Evolutionary conservation across 2,329 filamentous ascomycete genomes (phyloP).

Genomic region (Alternaria sp.): DNA sequence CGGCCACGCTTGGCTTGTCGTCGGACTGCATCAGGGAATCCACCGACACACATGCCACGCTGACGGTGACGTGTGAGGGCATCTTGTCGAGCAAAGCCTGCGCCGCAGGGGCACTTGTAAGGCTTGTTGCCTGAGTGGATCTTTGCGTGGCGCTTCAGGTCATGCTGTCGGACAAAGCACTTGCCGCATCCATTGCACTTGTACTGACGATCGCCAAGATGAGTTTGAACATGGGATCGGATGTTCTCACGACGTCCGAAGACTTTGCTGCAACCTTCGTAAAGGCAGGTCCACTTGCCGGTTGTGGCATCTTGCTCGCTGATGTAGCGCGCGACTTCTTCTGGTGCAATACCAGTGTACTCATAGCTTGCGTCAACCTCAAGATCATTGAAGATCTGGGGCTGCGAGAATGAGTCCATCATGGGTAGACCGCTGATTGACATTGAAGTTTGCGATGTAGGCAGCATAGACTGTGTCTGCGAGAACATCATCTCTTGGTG

Average conservation of each 20-base stretch:
- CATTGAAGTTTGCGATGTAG: conserved; percentile 34
- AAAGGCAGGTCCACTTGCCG: conserved; percentile 60
- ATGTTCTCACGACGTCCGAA: conserved; percentile 99
- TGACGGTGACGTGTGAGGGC: conserved; percentile 93
- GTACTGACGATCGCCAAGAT: conserved; percentile 95
- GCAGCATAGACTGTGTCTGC: conserved; percentile 40
- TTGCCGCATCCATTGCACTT: conserved; percentile 93
- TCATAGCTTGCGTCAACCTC: conserved; percentile 70
- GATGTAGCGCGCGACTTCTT: conserved; percentile 69
- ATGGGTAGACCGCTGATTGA: conserved; percentile 28
- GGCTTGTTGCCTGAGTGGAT: conserved; percentile 97
- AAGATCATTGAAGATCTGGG: conserved; percentile 51
- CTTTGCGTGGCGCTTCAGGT: conserved; percentile 96
- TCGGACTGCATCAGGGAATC: conserved; percentile 81
- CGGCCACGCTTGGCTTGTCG: conserved; percentile 73
- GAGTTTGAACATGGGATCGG: conserved; percentile 97
- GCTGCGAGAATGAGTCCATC: conserved; percentile 30
- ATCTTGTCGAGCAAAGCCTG: conserved; percentile 94
- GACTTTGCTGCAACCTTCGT: conserved; percentile 80
- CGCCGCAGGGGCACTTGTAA: conserved; percentile 92
- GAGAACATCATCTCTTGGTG: conserved; percentile 46
- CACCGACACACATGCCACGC: conserved; percentile 94
- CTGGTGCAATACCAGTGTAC: conserved; percentile 85
- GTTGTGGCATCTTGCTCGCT: conserved; percentile 56
- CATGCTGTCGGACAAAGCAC: conserved; percentile 96